A percentile compares a stretch with the other conserved stretches of the same genome.
Conservation (phyloP, 306 rosid species). For the Sphenostylis stenocarpa region DNA sequence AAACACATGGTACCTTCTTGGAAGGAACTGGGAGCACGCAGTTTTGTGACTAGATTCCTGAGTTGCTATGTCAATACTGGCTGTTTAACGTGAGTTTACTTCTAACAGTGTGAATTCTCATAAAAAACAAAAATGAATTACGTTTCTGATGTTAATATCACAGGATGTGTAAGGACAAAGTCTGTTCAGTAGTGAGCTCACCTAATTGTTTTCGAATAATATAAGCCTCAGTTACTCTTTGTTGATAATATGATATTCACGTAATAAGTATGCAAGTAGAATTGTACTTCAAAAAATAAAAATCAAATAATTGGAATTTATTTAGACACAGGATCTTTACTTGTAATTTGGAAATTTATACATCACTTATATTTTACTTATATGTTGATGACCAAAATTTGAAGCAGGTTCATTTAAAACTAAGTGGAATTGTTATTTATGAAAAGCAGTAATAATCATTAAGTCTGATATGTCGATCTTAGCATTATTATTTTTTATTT, state of each 20-base stretch:
- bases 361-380: background rate
- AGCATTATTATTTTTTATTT: background rate
- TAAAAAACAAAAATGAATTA: background rate
- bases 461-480: background rate
- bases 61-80: slow-evolving; percentile 59
- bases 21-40: slow-evolving; percentile 72
- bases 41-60: slow-evolving; percentile 71
- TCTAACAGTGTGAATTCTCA: background rate
- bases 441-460: background rate
- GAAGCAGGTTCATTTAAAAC: background rate
- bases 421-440: background rate
- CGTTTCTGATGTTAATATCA: background rate
- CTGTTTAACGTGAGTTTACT: slow-evolving; percentile 68
- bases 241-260: background rate
- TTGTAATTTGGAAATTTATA: background rate
- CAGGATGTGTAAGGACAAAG: background rate
- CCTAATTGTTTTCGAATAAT: background rate
- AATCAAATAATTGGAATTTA: background rate
- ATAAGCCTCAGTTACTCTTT: background rate
- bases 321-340: background rate
- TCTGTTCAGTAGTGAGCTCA: background rate
- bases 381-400: background rate
- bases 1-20: slow-evolving; percentile 88
- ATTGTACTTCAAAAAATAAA: background rate
- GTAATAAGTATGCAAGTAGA: background rate